Base-by-base conservation (phyloP, 192 early-diverging fungal genomes). In the Polychytrium aggregatum region DNA sequence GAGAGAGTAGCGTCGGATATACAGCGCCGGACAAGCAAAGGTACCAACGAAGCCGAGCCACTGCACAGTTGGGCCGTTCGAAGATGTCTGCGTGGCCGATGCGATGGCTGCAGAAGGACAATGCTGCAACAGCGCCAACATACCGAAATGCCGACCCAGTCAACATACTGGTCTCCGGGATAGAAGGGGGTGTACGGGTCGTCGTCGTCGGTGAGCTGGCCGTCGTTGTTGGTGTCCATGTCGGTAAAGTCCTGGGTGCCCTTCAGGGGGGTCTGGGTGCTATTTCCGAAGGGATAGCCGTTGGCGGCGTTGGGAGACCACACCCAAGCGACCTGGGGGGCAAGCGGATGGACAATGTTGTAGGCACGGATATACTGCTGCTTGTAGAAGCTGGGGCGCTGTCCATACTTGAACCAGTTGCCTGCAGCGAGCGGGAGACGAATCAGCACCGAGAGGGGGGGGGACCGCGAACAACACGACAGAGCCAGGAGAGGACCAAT, bases 121-220 rank as follows among this genome's bases (percentile, higher is more conserved):
- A n/a, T n/a, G n/a, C n/a, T n/a, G n/a, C n/a, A n/a, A n/a, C n/a
- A n/a, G n/a, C n/a, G n/a, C n/a, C n/a, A n/a, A n/a, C n/a, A n/a
- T n/a, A n/a, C n/a, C 0, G 62, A 65, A 3, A 70, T 26, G 3
- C 67, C 72, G 29, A 71, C 65, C 67, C 67, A 74, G 51, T 70
- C 67, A 18, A 74, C 72, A 10, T 48, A 63, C 0, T 70, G 62
- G 37, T 70, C 67, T 13, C 72, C 72, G 13, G 72, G 72, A 49
- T 65, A 74, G 54, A 50, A 74, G 1, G 72, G 72, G 3, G 57
- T 46, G 59, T 67, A 74, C 1, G 72, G 67, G 51, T 74, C 67
- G 51, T 74, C 72, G 14, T 53, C 14, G 17, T 22, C 22, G 51
- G 67, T 61, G 41, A 53, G 40, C 7, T 37, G 33, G 34, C 68